phyloP scores from a whole-genome alignment of 768 basidiomycete species.

The Amanita rubescens region DNA sequence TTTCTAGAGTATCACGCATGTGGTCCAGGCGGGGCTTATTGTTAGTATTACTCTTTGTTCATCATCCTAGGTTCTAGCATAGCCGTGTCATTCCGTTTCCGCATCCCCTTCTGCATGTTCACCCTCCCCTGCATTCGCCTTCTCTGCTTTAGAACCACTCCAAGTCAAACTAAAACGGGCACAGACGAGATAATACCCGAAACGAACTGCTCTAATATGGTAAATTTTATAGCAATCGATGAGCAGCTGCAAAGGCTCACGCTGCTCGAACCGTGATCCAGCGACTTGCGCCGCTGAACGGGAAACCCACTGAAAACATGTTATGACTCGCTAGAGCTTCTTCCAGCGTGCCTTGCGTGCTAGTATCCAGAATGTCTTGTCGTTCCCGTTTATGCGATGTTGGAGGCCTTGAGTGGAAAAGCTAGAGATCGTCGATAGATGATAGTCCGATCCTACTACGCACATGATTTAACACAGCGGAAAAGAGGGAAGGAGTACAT shows the following conservation, averaged over 20 bases:
- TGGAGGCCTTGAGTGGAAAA: constrained; percentile 48
- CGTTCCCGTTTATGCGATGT: constrained; percentile 52
- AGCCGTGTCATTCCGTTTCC: no score
- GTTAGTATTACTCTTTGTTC: no score
- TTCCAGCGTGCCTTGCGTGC: constrained; percentile 8
- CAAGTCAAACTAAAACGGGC: no score
- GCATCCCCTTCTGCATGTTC: no score
- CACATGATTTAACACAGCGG: background rate
- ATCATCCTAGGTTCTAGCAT: no score
- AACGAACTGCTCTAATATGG: no score
- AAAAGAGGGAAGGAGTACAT: background rate
- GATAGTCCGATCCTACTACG: background rate
- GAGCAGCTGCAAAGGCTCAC: background rate
- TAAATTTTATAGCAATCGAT: background rate
- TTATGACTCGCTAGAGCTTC: background rate
- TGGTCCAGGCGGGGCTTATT: no score
- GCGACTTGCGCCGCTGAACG: background rate
- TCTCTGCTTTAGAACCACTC: no score
- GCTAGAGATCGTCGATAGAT: constrained; percentile 59
- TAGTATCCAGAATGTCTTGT: constrained; percentile 24
- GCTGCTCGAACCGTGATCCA: no score
- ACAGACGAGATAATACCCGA: no score
- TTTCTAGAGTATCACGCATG: no score
- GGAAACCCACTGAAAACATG: background rate
- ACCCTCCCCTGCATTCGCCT: no score